Evolutionary conservation across 495 filamentous ascomycete genomes (phyloP).

Genomic region (Podospora comata): DNA sequence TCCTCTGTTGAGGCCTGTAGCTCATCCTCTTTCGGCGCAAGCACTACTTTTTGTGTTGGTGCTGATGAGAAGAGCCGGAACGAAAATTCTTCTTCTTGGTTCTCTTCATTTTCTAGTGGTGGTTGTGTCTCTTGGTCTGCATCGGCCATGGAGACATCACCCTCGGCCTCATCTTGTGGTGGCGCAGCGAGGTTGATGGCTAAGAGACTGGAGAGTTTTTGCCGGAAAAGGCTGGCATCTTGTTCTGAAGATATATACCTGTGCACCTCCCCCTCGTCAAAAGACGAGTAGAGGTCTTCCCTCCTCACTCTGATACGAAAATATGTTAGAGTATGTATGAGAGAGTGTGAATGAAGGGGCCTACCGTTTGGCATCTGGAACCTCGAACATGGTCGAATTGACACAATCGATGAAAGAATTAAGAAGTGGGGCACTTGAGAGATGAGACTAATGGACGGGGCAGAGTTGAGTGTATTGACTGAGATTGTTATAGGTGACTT

Average conservation of each 20-base stretch:
- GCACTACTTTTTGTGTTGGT: conserved; percentile 36
- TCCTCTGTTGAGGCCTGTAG: conserved; percentile 38
- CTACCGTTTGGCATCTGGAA: conserved; percentile 54
- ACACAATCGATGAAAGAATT: too few relatives aligned
- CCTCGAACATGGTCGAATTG: conserved; percentile 41
- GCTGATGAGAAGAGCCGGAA: conserved; percentile 52
- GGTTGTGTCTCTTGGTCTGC: conserved; percentile 14
- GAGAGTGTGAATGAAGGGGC: conserved; percentile 8
- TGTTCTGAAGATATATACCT: conserved; percentile 23
- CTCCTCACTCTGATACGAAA: conserved; percentile 45
- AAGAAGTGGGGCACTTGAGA: too few relatives aligned
- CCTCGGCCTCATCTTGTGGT: conserved; percentile 2
- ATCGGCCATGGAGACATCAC: conserved; percentile 7
- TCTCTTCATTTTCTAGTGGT: conserved; percentile 17
- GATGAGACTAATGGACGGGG: too few relatives aligned
- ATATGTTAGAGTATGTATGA: conserved; percentile 18
- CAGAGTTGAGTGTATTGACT: background rate
- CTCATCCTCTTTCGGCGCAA: conserved; percentile 28
- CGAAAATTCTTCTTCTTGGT: conserved; percentile 42
- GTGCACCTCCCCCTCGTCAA: background rate
- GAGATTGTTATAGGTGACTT: background rate
- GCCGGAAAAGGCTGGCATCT: conserved; percentile 33
- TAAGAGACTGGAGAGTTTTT: conserved; percentile 41
- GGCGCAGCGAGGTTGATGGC: conserved; percentile 31
- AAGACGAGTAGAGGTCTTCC: conserved; percentile 46